Conservation (phyloP, 2,329 filamentous ascomycete genomes). For the Fusarium continuum region DNA sequence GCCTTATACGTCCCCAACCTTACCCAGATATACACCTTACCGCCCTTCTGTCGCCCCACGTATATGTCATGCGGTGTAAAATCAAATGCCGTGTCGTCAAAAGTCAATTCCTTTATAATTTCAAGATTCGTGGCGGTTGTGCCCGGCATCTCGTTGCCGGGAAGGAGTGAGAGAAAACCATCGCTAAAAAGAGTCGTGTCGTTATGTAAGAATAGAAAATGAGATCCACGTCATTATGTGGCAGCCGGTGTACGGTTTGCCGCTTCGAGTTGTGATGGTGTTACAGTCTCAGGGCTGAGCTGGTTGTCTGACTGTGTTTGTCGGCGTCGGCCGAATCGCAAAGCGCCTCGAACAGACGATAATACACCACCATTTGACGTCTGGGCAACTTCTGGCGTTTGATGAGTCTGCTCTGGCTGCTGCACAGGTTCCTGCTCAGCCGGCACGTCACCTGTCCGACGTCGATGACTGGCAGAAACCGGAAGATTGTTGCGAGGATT, state of each 20-base stretch:
- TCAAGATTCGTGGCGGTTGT: conserved; percentile 43
- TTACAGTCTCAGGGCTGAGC: conserved; percentile 42
- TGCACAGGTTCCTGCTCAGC: conserved; percentile 19
- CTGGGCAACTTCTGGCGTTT: conserved; percentile 20
- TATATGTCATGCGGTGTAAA: conserved; percentile 34
- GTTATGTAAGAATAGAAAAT: conserved; percentile 30
- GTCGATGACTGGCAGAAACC: conserved; percentile 15
- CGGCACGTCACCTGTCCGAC: conserved; percentile 13
- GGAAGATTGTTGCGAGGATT: neutral
- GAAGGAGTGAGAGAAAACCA: conserved; percentile 45
- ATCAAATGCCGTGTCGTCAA: conserved; percentile 44
- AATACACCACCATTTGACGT: conserved; percentile 40
- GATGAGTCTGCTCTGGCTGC: conserved; percentile 16
- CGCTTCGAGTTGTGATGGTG: conserved; percentile 59
- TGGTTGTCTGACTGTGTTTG: conserved; percentile 30
- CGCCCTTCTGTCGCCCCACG: conserved; percentile 14
- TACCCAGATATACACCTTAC: conserved; percentile 8
- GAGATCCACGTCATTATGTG: conserved; percentile 22
- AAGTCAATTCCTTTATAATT: conserved; percentile 40
- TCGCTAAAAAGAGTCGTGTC: conserved; percentile 41
- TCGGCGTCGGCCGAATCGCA: conserved; percentile 46
- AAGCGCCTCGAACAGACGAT: conserved; percentile 46
- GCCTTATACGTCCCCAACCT: conserved; percentile 27
- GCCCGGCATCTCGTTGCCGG: conserved; percentile 24
- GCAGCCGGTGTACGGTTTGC: conserved; percentile 47